These are phyloP conservation scores for Oryza coarctata DNA, from an alignment of 176 grass and related monocot species.

Conservation along the genomic window DNA sequence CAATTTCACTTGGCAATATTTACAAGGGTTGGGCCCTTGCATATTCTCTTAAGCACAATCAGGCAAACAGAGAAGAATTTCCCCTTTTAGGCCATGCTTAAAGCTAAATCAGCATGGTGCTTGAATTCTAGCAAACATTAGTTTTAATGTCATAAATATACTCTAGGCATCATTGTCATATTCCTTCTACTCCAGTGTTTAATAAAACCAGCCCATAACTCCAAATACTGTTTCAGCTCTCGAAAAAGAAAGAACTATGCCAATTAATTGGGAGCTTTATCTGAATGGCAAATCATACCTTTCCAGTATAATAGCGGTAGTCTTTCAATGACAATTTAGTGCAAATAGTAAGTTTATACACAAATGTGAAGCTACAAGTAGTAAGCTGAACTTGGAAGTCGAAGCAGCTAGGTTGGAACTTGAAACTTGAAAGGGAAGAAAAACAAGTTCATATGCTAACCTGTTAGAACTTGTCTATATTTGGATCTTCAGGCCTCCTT, in stretches of 20 bases:
- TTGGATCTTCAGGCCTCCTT: conserved; percentile 25
- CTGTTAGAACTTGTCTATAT: conserved; percentile 23
- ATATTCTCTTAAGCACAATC: conserved; percentile 38
- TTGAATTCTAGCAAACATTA: conserved; percentile 57
- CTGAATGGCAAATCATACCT: neutral
- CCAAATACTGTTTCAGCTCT: conserved; percentile 43
- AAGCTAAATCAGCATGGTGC: conserved; percentile 50
- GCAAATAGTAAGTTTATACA: neutral
- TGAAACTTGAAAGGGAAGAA: too few species aligned
- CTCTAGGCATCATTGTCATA: conserved; percentile 46
- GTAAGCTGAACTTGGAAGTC: neutral
- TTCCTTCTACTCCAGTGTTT: conserved; percentile 26
- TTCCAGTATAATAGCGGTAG: neutral
- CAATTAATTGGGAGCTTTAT: conserved; percentile 33
- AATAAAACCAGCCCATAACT: conserved; percentile 43
- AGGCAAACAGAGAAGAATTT: conserved; percentile 29
- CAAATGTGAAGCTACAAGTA: conserved; percentile 7
- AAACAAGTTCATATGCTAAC: conserved; percentile 32
- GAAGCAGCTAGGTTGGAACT: conserved; percentile 11
- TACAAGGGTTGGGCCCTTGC: conserved; percentile 46
- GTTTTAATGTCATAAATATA: conserved; percentile 47
- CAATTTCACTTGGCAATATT: conserved; percentile 56
- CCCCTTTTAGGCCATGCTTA: conserved; percentile 41
- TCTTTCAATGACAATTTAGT: neutral
- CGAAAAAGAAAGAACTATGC: conserved; percentile 17